Percentiles rank a stretch among this genome's conserved stretches.
phyloP scores from a whole-genome alignment of 352 stramenopile species.

The Peronospora destructor region DNA sequence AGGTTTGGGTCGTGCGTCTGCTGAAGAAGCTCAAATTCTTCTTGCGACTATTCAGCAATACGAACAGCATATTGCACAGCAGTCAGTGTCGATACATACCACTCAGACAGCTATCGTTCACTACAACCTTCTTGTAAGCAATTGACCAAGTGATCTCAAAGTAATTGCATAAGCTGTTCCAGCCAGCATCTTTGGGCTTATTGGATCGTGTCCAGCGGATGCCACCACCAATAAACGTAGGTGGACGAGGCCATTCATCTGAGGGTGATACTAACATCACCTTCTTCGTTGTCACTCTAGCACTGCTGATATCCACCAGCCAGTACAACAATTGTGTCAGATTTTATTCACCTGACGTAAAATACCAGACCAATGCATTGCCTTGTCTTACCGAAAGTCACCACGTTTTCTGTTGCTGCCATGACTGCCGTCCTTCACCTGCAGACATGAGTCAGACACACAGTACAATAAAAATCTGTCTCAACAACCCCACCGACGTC shows the following conservation, averaged over 20 bases:
- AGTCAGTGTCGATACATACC: not conserved
- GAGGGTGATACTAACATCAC: conserved; percentile 65
- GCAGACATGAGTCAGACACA: conserved; percentile 1
- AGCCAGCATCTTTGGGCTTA: conserved; percentile 54
- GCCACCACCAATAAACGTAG: conserved; percentile 77
- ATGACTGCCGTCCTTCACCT: conserved; percentile 64
- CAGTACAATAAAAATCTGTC: not conserved
- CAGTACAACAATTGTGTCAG: conserved; percentile 5
- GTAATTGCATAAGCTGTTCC: conserved; percentile 70
- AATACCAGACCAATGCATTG: not conserved
- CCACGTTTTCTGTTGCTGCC: conserved; percentile 38
- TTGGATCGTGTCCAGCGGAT: conserved; percentile 82
- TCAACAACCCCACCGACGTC: not conserved
- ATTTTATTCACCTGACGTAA: not conserved
- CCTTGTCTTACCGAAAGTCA: conserved; percentile 43
- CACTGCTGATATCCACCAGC: conserved; percentile 20
- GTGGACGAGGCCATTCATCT: conserved; percentile 81
- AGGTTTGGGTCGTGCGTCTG: conserved; percentile 79
- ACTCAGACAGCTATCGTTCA: not conserved
- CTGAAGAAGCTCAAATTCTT: conserved; percentile 78
- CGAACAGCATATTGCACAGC: conserved; percentile 1
- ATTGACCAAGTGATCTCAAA: conserved; percentile 84
- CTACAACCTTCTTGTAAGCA: conserved; percentile 75
- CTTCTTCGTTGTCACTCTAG: conserved; percentile 60
- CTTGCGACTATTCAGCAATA: conserved; percentile 41